Evolutionary conservation across 169 alveolate genomes (phyloP).

Genomic region (Babesia sp.): DNA sequence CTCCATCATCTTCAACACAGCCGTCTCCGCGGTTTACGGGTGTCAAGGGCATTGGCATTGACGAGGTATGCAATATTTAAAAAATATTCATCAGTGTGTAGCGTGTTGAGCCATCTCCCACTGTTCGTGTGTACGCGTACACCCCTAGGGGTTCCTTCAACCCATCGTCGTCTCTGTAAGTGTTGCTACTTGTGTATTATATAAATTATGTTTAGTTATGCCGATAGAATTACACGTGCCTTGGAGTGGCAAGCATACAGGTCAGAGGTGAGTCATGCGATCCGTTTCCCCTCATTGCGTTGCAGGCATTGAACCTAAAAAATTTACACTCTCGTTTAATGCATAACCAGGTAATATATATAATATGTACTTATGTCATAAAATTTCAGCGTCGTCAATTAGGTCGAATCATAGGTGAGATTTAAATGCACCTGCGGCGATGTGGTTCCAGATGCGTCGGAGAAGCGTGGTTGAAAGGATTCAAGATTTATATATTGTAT

Average conservation of each 20-base stretch:
- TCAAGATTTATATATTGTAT: not conserved
- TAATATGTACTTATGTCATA: not conserved
- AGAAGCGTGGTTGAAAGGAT: slow-evolving; percentile 4
- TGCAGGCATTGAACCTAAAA: slow-evolving; percentile 11
- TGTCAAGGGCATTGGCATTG: slow-evolving; percentile 10
- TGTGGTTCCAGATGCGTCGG: slow-evolving; percentile 30
- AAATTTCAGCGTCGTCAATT: slow-evolving; percentile 24
- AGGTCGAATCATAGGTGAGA: slow-evolving; percentile 19
- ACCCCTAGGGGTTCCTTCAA: slow-evolving; percentile 47
- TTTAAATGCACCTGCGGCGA: not conserved
- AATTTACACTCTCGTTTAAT: slow-evolving; percentile 5
- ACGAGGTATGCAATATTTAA: slow-evolving; percentile 7
- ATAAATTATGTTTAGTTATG: slow-evolving; percentile 20
- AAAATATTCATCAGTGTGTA: not conserved
- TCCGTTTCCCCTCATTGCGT: not conserved
- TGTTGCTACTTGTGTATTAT: not conserved
- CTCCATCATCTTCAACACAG: slow-evolving; percentile 1
- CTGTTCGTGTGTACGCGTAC: slow-evolving; percentile 52
- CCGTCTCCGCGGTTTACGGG: slow-evolving; percentile 20
- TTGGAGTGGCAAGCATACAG: slow-evolving; percentile 29
- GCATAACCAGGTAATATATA: slow-evolving; percentile 12
- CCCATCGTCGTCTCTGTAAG: slow-evolving; percentile 43
- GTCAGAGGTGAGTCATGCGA: slow-evolving; percentile 29
- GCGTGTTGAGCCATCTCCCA: slow-evolving; percentile 65
- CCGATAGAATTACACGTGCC: slow-evolving; percentile 33